A percentile compares a stretch with the other conserved stretches of the same genome.
phyloP scores from a whole-genome alignment of 75 land plant genomes.

The Isoetes taiwanensis region DNA sequence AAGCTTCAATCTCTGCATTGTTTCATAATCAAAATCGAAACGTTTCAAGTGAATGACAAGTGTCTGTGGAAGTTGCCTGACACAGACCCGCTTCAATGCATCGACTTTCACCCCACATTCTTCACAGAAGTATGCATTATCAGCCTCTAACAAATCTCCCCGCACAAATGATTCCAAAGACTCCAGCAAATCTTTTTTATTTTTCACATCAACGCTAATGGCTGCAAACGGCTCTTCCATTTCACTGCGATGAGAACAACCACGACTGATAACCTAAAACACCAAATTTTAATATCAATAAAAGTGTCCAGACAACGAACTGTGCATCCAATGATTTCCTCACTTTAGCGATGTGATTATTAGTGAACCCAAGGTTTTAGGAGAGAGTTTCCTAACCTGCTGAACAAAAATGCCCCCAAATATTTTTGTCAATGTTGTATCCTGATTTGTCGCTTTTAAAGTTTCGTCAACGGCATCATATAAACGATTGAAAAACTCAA shows the following conservation, averaged over 20 bases:
- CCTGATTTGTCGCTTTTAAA: slow-evolving; percentile 16
- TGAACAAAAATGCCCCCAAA: slow-evolving; percentile 27
- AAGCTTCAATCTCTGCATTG: slow-evolving; percentile 22
- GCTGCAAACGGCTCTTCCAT: slow-evolving; percentile 25
- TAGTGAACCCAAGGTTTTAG: no score
- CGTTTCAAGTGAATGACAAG: slow-evolving; percentile 23
- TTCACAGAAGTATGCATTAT: slow-evolving; percentile 25
- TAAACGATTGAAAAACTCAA: slow-evolving; percentile 24
- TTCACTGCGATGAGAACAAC: slow-evolving; percentile 22
- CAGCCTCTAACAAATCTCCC: slow-evolving; percentile 24
- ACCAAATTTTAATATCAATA: not conserved
- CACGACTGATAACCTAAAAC: slow-evolving; percentile 22
- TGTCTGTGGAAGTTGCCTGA: slow-evolving; percentile 19
- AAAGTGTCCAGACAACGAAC: not conserved
- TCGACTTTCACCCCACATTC: slow-evolving; percentile 26
- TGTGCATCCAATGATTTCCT: not conserved
- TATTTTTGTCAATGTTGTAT: slow-evolving; percentile 22
- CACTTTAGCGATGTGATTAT: not conserved
- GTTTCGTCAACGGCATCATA: slow-evolving; percentile 28
- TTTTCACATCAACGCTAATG: slow-evolving; percentile 26
- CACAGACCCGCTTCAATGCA: slow-evolving; percentile 22
- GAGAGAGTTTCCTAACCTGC: slow-evolving; percentile 21
- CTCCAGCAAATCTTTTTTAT: slow-evolving; percentile 22
- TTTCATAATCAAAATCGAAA: slow-evolving; percentile 26
- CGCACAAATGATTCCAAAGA: slow-evolving; percentile 26